A percentile compares a stretch with the other conserved stretches of the same genome.
These are phyloP conservation scores for Penicillium atrosanguineum DNA, from an alignment of 495 filamentous ascomycete genomes.

Conservation along the genomic window DNA sequence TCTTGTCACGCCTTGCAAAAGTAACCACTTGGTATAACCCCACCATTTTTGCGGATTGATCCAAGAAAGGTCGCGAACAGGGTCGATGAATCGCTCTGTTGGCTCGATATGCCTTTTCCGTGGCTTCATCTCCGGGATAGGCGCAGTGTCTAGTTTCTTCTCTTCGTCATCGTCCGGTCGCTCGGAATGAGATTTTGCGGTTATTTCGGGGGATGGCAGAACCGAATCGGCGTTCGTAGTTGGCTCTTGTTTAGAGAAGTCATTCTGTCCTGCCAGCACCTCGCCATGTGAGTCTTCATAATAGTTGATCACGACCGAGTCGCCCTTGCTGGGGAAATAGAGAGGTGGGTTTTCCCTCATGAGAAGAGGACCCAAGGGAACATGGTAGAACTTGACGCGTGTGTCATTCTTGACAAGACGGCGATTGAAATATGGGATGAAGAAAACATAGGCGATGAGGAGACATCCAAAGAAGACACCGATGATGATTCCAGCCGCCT, in stretches of 20 bases:
- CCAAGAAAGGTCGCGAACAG: constrained; percentile 29
- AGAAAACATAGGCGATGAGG: constrained; percentile 52
- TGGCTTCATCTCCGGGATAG: constrained; percentile 24
- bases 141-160: constrained; percentile 44
- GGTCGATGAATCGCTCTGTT: constrained; percentile 34
- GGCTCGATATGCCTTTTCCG: constrained; percentile 26
- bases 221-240: constrained; percentile 52
- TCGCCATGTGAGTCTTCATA: constrained; percentile 43
- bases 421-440: constrained; percentile 62
- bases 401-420: constrained; percentile 54
- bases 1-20: constrained; percentile 59
- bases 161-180: constrained; percentile 57
- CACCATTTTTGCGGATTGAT: constrained; percentile 35
- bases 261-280: constrained; percentile 21
- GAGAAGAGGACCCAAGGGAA: constrained; percentile 56
- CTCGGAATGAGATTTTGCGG: constrained; percentile 38
- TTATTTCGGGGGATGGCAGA: constrained; percentile 69
- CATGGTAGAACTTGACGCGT: constrained; percentile 55
- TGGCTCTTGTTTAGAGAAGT: constrained; percentile 4
- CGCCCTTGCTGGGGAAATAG: constrained; percentile 47
- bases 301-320: constrained; percentile 44
- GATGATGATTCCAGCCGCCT: constrained; percentile 55
- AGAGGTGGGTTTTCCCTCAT: constrained; percentile 42
- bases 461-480: constrained; percentile 56
- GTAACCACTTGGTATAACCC: constrained; percentile 39